Percentiles rank a stretch among this genome's conserved stretches.
Conservation (phyloP, 2,329 filamentous ascomycete genomes). For the Zymoseptoria ardabiliae region DNA sequence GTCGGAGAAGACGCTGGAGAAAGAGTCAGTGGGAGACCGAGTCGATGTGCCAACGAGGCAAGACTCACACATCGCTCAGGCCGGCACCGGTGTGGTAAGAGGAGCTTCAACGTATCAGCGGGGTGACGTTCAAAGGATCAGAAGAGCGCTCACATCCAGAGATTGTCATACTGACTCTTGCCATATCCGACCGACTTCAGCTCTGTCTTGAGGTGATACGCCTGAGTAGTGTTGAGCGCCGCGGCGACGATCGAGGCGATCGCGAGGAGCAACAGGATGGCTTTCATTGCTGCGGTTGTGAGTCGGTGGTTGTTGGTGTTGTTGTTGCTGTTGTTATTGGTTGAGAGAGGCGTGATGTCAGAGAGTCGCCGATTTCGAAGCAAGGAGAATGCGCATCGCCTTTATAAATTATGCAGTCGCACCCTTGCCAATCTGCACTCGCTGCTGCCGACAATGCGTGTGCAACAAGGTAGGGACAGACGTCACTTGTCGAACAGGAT, state of each 20-base stretch:
- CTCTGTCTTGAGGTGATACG: slow-evolving; percentile 25
- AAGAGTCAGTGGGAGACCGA: background rate
- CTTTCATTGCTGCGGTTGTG: slow-evolving; percentile 11
- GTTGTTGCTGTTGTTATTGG: background rate
- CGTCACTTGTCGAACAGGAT: background rate
- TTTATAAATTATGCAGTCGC: background rate
- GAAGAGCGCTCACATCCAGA: slow-evolving; percentile 19
- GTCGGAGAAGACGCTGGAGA: slow-evolving; percentile 13
- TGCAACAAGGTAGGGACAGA: background rate
- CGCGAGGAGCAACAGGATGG: slow-evolving; percentile 12
- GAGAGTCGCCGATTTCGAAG: background rate
- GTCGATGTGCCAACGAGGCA: background rate
- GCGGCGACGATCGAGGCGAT: slow-evolving; percentile 14
- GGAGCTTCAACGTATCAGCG: background rate
- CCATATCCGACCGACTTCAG: slow-evolving; percentile 17
- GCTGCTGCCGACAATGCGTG: background rate
- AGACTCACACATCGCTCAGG: slow-evolving; percentile 19
- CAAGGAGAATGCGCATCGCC: background rate
- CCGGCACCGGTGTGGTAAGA: slow-evolving; percentile 26
- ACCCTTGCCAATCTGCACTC: background rate
- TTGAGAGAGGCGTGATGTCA: background rate
- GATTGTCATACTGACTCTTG: slow-evolving; percentile 21
- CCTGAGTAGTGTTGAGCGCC: slow-evolving; percentile 20
- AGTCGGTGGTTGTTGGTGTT: background rate
- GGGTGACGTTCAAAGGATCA: background rate